Conservation (phyloP, 2,329 filamentous ascomycete species). For the Harringtonia lauricola region DNA sequence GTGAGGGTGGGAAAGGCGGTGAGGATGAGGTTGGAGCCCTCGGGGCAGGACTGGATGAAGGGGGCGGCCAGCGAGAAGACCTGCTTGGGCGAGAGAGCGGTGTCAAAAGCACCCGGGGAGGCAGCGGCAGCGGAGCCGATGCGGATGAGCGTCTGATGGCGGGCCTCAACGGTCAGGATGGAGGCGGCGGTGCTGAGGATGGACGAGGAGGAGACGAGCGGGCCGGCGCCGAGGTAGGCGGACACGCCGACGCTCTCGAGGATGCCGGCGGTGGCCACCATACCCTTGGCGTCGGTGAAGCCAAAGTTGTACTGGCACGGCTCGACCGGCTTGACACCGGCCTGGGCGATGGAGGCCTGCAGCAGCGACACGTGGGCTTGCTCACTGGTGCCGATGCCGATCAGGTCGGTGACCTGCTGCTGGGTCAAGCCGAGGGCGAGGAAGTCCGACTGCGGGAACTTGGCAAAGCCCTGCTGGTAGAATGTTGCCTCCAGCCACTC, state of each 20-base stretch:
- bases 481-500: conserved; percentile 66
- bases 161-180: conserved; percentile 62
- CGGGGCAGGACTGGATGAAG: conserved; percentile 62
- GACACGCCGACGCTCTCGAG: conserved; percentile 65
- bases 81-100: conserved; percentile 53
- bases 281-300: conserved; percentile 52
- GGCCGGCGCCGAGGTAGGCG: conserved; percentile 62
- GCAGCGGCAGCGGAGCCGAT: conserved; percentile 44
- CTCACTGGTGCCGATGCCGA: conserved; percentile 52
- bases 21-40: conserved; percentile 52
- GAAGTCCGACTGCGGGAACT: conserved; percentile 57
- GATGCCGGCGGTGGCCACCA: conserved; percentile 58
- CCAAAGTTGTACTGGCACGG: conserved; percentile 64
- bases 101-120: conserved; percentile 60
- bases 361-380: conserved; percentile 49
- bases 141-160: conserved; percentile 65
- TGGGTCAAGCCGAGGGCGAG: conserved; percentile 45
- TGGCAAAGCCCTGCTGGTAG: conserved; percentile 59
- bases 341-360: conserved; percentile 47
- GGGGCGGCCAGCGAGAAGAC: conserved; percentile 64
- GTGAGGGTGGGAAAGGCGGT: conserved; percentile 49
- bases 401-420: conserved; percentile 46
- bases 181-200: conserved; percentile 57
- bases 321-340: conserved; percentile 53
- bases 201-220: conserved; percentile 45